phyloP scores from a whole-genome alignment of 2,329 filamentous ascomycete species.

The Botrytis medusae region DNA sequence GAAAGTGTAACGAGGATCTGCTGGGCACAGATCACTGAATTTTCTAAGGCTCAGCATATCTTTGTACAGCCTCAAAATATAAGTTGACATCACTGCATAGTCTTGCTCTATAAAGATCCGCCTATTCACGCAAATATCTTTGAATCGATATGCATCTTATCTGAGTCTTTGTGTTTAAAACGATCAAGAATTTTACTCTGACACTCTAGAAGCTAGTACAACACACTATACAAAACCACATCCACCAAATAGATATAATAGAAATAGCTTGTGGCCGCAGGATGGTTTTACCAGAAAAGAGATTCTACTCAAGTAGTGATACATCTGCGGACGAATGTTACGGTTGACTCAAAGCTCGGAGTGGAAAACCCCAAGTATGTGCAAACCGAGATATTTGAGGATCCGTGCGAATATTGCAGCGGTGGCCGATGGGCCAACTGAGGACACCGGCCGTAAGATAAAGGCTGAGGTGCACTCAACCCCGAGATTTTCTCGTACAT shows the following conservation, averaged over 20 bases:
- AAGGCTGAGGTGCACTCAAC: background rate
- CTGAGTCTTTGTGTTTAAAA: background rate
- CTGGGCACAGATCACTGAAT: background rate
- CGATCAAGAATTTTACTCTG: background rate
- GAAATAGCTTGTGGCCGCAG: background rate
- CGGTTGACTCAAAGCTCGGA: background rate
- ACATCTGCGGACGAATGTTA: background rate
- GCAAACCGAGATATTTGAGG: background rate
- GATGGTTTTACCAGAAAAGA: background rate
- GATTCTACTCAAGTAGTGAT: background rate
- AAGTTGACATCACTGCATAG: background rate
- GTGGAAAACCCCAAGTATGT: background rate
- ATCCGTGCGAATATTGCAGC: background rate
- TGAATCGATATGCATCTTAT: background rate
- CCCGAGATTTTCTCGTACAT: background rate
- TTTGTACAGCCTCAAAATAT: background rate
- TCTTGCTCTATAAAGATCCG: background rate
- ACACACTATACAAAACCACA: background rate
- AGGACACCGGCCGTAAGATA: constrained; percentile 3
- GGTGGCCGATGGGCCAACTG: background rate
- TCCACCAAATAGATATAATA: background rate
- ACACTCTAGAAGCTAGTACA: background rate
- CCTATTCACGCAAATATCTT: background rate
- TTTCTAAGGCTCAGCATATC: background rate
- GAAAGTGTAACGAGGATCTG: background rate